Conservation (phyloP, 31 red algal genomes). For the Endocladia muricata region DNA sequence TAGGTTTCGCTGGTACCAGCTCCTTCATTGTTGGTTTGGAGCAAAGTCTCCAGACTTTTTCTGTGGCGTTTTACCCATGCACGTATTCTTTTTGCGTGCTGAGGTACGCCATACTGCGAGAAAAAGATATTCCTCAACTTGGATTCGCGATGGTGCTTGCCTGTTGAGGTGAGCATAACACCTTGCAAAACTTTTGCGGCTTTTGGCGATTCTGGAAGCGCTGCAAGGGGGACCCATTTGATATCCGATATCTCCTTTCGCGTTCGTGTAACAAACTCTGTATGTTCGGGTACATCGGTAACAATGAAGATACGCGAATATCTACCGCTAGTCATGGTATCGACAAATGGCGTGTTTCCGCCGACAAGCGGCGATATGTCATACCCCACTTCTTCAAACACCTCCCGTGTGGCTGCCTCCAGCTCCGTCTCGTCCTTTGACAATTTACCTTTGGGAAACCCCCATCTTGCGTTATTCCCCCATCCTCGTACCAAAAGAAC, state of each 20-base stretch:
- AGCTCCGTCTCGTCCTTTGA: conserved; percentile 84
- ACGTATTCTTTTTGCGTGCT: conserved; percentile 21
- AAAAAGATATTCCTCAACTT: conserved; percentile 8
- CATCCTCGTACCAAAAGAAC: conserved; percentile 84
- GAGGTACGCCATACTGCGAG: conserved; percentile 25
- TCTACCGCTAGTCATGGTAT: conserved; percentile 49
- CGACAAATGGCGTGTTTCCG: conserved; percentile 42
- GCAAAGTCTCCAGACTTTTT: not conserved
- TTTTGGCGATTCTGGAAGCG: conserved; percentile 64
- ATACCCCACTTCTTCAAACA: conserved; percentile 88
- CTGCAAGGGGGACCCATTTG: conserved; percentile 63
- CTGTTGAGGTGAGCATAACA: not conserved
- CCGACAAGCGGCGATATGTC: conserved; percentile 54
- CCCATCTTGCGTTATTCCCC: conserved; percentile 73
- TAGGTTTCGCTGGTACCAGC: not conserved
- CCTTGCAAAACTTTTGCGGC: conserved; percentile 21
- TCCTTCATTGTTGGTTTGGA: not conserved
- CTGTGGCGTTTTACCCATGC: conserved; percentile 9
- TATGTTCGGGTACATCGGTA: conserved; percentile 72
- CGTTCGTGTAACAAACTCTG: conserved; percentile 70
- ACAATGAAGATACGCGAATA: conserved; percentile 78
- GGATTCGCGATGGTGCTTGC: not conserved
- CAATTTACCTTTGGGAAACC: conserved; percentile 98
- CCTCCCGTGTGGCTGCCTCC: conserved; percentile 74
- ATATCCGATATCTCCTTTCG: conserved; percentile 97